Evolutionary conservation across 495 filamentous ascomycete genomes (phyloP).

Genomic region (Penicillium fimorum): DNA sequence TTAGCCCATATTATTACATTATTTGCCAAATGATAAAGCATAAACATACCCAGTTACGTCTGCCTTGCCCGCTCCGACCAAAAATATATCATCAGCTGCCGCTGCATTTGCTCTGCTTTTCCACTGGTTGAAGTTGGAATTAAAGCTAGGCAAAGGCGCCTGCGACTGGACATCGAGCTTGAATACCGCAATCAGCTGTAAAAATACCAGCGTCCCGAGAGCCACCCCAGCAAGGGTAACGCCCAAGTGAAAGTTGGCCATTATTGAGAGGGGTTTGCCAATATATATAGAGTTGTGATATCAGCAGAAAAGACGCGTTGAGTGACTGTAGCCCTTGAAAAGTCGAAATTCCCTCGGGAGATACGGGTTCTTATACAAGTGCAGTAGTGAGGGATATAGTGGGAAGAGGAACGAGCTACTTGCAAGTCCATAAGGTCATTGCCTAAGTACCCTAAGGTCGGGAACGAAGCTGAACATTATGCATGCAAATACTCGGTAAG

Average conservation of each 20-base stretch:
- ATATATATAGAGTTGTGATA: conserved; percentile 7
- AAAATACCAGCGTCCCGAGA: conserved; percentile 27
- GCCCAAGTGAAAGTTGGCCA: conserved; percentile 32
- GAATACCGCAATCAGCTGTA: conserved; percentile 32
- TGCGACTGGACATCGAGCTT: conserved; percentile 18
- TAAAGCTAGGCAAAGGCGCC: conserved; percentile 15
- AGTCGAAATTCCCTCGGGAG: not conserved
- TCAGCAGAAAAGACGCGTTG: not conserved
- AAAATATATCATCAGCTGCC: conserved; percentile 54
- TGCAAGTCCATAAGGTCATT: conserved; percentile 1
- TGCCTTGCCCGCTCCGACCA: conserved; percentile 89
- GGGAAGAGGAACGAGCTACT: conserved; percentile 1
- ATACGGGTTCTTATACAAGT: conserved; percentile 4
- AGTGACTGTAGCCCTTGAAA: not conserved
- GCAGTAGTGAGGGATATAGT: not conserved
- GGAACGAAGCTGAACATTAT: conserved; percentile 4
- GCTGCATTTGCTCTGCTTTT: conserved; percentile 23
- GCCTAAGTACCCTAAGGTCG: not conserved
- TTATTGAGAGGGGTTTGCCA: conserved; percentile 13
- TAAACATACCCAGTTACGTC: conserved; percentile 81
- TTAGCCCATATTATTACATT: conserved; percentile 2
- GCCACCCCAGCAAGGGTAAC: conserved; percentile 26
- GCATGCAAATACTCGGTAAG: conserved; percentile 10
- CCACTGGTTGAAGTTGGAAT: conserved; percentile 24
- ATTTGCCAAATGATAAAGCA: not conserved